These are phyloP conservation scores for Yarrowia sp. DNA, from an alignment of 805 yeast species.

Conservation along the genomic window DNA sequence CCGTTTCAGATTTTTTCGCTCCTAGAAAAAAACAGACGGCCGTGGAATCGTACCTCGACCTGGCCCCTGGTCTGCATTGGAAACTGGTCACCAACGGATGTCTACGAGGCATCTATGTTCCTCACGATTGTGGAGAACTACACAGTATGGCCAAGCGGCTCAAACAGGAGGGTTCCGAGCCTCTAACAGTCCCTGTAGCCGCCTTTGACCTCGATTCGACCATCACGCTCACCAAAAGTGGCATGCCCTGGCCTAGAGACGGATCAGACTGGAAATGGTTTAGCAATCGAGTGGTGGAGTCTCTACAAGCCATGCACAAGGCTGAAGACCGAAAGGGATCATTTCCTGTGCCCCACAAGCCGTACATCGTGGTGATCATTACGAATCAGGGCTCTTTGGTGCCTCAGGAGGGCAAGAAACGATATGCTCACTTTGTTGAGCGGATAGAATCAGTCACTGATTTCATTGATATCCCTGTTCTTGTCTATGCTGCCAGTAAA, in stretches of 20 bases:
- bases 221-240: slow-evolving; percentile 68
- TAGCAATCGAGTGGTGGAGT: slow-evolving; percentile 40
- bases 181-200: slow-evolving; percentile 50
- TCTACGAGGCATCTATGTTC: slow-evolving; percentile 27
- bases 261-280: slow-evolving; percentile 81
- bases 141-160: slow-evolving; percentile 3
- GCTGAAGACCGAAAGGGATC: not conserved
- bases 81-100: slow-evolving; percentile 36
- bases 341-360: slow-evolving; percentile 43
- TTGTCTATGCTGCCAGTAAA: slow-evolving; percentile 71
- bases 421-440: slow-evolving; percentile 50
- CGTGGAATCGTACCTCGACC: not conserved
- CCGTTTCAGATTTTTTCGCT: slow-evolving; percentile 28
- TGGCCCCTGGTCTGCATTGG: slow-evolving; percentile 24
- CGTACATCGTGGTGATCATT: slow-evolving; percentile 66
- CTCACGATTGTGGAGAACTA: slow-evolving; percentile 5
- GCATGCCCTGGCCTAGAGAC: slow-evolving; percentile 61
- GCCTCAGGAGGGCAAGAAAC: slow-evolving; percentile 49
- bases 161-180: not conserved
- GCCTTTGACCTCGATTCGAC: slow-evolving; percentile 91
- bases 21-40: slow-evolving; percentile 24
- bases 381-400: slow-evolving; percentile 84
- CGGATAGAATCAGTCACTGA: slow-evolving; percentile 46
- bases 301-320: slow-evolving; percentile 38
- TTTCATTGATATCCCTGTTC: slow-evolving; percentile 49